phyloP scores from a whole-genome alignment of 257 asterid species.

The Craterostigma plantagineum region DNA sequence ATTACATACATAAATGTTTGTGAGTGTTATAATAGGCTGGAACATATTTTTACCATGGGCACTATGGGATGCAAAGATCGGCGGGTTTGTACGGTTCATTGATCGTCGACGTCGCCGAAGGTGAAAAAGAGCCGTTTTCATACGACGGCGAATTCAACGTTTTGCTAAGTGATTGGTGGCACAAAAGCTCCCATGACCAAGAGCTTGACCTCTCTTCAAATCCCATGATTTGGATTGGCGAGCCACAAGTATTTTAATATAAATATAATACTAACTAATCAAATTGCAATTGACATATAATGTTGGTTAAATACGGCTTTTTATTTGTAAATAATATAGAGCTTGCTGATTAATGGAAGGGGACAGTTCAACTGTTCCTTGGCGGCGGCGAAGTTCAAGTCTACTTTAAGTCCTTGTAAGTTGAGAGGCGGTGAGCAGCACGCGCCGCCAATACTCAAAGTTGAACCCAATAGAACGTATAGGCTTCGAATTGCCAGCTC shows the following conservation, averaged over 20 bases:
- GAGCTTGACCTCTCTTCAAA: slow-evolving; percentile 52
- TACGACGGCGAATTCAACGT: slow-evolving; percentile 58
- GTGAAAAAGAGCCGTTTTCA: slow-evolving; percentile 30
- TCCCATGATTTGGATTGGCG: slow-evolving; percentile 86
- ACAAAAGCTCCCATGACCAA: slow-evolving; percentile 35
- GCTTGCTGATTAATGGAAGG: slow-evolving; percentile 60
- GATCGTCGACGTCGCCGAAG: slow-evolving; percentile 55
- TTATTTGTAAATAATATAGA: slow-evolving; percentile 12
- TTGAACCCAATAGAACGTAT: slow-evolving; percentile 58
- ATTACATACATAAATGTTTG: neutral
- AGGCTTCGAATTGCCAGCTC: slow-evolving; percentile 71
- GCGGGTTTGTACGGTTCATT: slow-evolving; percentile 68
- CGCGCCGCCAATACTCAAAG: slow-evolving; percentile 52
- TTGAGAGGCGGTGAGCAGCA: slow-evolving; percentile 47
- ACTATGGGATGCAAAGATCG: slow-evolving; percentile 89
- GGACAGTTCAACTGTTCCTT: slow-evolving; percentile 73
- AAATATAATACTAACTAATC: no score
- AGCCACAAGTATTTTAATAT: slow-evolving; percentile 93
- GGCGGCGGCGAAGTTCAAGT: slow-evolving; percentile 30
- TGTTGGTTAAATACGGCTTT: neutral
- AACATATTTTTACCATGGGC: slow-evolving; percentile 86
- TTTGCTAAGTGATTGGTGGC: slow-evolving; percentile 85
- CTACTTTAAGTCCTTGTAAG: slow-evolving; percentile 21
- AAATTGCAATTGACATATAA: neutral
- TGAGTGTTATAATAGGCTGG: slow-evolving; percentile 54